phyloP scores from a whole-genome alignment of 306 rosid species.

The Luffa acutangula region DNA sequence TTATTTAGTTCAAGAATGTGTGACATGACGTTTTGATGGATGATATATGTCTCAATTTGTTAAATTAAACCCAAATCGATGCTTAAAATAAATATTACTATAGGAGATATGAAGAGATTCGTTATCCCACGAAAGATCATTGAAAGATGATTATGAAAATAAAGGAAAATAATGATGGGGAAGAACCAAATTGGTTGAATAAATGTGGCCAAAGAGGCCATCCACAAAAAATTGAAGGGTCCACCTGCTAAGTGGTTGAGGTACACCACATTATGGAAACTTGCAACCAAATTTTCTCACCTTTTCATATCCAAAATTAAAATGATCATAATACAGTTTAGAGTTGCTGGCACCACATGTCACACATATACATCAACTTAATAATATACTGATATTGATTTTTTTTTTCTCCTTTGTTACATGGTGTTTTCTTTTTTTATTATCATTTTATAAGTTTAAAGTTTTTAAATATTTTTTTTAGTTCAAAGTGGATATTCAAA shows the following conservation, averaged over 20 bases:
- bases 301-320: conserved; percentile 3
- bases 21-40: no score
- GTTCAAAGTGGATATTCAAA: no score
- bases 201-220: not conserved
- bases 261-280: conserved; percentile 34
- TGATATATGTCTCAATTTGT: no score
- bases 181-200: not conserved
- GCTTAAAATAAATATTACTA: no score
- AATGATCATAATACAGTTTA: not conserved
- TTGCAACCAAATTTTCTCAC: conserved; percentile 20
- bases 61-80: no score
- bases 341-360: conserved; percentile 10
- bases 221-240: conserved; percentile 10
- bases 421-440: not conserved
- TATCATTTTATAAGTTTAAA: no score
- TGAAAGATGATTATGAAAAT: not conserved
- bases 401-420: not conserved
- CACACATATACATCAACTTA: not conserved
- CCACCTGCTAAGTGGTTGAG: conserved; percentile 37
- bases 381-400: not conserved
- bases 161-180: not conserved
- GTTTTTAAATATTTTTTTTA: no score
- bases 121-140: not conserved
- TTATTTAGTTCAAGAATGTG: no score
- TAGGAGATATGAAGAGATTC: not conserved